Evolutionary conservation across 495 filamentous ascomycete genomes (phyloP).

Genomic region (Lasiosphaeriaceae sp.): DNA sequence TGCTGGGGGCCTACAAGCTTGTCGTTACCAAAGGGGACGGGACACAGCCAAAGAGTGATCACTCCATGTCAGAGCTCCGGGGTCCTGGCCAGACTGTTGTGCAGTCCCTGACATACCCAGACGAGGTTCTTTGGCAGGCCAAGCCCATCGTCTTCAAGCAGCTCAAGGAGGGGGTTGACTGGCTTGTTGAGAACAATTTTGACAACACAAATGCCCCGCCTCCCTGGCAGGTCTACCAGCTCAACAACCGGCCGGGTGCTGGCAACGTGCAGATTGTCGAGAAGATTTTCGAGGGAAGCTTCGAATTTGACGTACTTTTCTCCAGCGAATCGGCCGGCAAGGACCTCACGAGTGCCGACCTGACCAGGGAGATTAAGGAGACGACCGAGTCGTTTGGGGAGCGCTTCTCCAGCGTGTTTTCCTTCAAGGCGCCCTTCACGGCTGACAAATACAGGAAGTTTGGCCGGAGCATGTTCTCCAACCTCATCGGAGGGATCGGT

Average conservation of each 20-base stretch:
- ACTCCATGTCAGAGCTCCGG: slow-evolving; percentile 54
- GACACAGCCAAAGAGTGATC: slow-evolving; percentile 58
- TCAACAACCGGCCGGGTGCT: slow-evolving; percentile 60
- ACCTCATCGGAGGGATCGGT: slow-evolving; percentile 89
- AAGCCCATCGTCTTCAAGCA: slow-evolving; percentile 76
- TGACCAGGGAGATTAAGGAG: slow-evolving; percentile 65
- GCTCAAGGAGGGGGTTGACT: slow-evolving; percentile 73
- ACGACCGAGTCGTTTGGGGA: slow-evolving; percentile 64
- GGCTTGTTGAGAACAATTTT: slow-evolving; percentile 59
- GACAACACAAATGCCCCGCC: slow-evolving; percentile 72
- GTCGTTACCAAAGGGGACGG: slow-evolving; percentile 68
- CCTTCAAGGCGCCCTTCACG: slow-evolving; percentile 72
- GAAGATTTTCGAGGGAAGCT: slow-evolving; percentile 85
- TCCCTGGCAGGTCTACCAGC: slow-evolving; percentile 79
- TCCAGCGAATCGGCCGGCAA: slow-evolving; percentile 71
- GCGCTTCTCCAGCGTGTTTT: slow-evolving; percentile 69
- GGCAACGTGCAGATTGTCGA: slow-evolving; percentile 90
- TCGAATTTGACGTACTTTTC: slow-evolving; percentile 93
- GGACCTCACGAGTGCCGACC: slow-evolving; percentile 54
- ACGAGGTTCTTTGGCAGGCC: slow-evolving; percentile 76
- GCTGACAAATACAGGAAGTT: slow-evolving; percentile 71
- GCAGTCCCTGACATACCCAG: slow-evolving; percentile 61
- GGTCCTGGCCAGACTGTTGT: slow-evolving; percentile 76
- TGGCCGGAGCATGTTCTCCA: slow-evolving; percentile 86
- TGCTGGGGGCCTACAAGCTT: slow-evolving; percentile 81